Evolutionary conservation across 768 basidiomycete genomes (phyloP), one percentile per base, ranked within the genome.

Genomic region (Boletus subparvulus): DNA sequence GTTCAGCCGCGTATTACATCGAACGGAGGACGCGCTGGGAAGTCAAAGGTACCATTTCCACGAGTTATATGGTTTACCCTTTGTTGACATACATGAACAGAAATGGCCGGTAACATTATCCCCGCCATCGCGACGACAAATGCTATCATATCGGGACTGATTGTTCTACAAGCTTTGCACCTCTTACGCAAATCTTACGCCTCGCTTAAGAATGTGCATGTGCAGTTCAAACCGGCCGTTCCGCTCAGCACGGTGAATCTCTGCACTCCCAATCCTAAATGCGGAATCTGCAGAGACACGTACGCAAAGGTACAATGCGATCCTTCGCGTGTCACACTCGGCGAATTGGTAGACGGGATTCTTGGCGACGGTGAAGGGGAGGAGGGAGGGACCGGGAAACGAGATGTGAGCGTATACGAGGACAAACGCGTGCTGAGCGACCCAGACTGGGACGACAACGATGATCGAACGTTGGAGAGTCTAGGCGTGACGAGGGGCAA

Each of bases 71-170:
- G 32, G n/a, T 30, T 37, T 14, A 30, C 16, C 4, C 40, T 6
- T n/a, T 17, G 17, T 47, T 52, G 36, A 58, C 7, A 16, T 17
- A 3, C 17, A 17, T 17, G 3, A 24, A 21, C 70, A 96, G 95
- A 98, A 74, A 98, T 98, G 92, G 97, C 97, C 0, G 97, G 97
- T 11, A 99, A 99, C 73, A 98, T 99, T 65, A 99, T 98, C 61
- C 97, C 97, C 7, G 97, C 97, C 1, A 98, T 99, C 65, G 97
- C 97, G 6, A 99, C 97, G 4, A 99, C 97, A 24, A 99, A 99
- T 70, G 97, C 97, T 11, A 92, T 99, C 71, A 86, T 98, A 62
- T 90, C 97, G 0, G 97, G 96, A 0, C 77, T 96, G 39, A 94
- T 98, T 67, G 94, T 98, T 24, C 80, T 98, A 44, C 95, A 98